These are phyloP conservation scores for Salix udensis DNA, from an alignment of 345 rosid genomes.

Conservation along the genomic window DNA sequence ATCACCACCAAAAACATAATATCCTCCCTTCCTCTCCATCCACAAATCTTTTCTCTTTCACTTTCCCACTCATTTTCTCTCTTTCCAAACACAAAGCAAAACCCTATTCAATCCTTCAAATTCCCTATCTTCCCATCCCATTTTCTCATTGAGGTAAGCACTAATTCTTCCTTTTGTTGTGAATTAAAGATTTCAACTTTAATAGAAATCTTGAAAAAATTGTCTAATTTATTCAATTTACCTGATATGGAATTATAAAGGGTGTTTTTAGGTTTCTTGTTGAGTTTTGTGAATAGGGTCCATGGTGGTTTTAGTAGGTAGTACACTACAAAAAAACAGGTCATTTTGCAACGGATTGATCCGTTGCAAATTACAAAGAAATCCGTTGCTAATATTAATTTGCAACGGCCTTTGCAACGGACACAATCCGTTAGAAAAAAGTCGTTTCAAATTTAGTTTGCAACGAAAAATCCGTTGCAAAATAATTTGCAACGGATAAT, in stretches of 20 bases:
- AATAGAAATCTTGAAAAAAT: not conserved
- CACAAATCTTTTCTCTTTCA: slow-evolving; percentile 2
- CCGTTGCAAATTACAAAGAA: too few relatives aligned
- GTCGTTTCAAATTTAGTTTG: too few relatives aligned
- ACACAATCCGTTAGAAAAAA: too few relatives aligned
- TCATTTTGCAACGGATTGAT: too few relatives aligned
- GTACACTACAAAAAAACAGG: too few relatives aligned
- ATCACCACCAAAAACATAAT: too few relatives aligned
- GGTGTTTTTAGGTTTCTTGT: slow-evolving; percentile 5
- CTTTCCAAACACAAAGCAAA: not conserved
- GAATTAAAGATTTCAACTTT: not conserved
- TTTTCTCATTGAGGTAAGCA: not conserved
- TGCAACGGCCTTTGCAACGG: too few relatives aligned
- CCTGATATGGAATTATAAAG: not conserved
- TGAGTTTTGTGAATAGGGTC: slow-evolving; percentile 31
- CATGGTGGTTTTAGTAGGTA: slow-evolving; percentile 69
- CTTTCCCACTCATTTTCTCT: slow-evolving; percentile 8
- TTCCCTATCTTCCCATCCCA: not conserved
- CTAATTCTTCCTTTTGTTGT: not conserved
- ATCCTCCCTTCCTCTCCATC: too few relatives aligned
- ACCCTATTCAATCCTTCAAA: not conserved
- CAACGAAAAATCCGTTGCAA: too few relatives aligned
- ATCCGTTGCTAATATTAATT: too few relatives aligned
- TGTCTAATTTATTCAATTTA: not conserved
- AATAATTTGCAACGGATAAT: too few relatives aligned